Evolutionary conservation across 805 yeast species (phyloP).

Genomic region (Candida arabinofermentans): DNA sequence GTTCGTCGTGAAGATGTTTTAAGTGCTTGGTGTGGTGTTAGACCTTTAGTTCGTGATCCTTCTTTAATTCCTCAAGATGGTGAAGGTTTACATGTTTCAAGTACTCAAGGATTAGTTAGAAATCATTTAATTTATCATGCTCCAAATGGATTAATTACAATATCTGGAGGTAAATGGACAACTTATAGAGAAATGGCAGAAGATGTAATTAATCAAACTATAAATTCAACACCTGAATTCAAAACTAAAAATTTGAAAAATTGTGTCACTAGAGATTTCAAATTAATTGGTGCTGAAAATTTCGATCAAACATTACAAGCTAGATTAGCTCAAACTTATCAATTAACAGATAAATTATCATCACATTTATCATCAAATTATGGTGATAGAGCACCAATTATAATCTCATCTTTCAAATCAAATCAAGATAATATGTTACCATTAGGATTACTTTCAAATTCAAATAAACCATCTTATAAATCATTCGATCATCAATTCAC

Average conservation of each 20-base stretch:
- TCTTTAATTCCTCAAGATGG: conserved; percentile 32
- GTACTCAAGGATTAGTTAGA: conserved; percentile 88
- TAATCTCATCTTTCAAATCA: conserved; percentile 52
- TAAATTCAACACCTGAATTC: conserved; percentile 42
- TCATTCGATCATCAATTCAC: conserved; percentile 80
- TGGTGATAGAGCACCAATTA: conserved; percentile 83
- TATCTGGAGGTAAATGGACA: conserved; percentile 98
- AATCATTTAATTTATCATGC: conserved; percentile 77
- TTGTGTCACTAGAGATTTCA: conserved; percentile 50
- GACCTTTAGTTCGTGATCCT: conserved; percentile 91
- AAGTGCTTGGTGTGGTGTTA: conserved; percentile 95
- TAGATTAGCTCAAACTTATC: conserved; percentile 74
- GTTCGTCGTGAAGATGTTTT: conserved; percentile 87
- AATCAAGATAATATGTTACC: conserved; percentile 59
- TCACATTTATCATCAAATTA: conserved; percentile 80
- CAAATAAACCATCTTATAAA: conserved; percentile 29
- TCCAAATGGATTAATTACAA: conserved; percentile 70
- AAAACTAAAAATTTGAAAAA: conserved; percentile 29
- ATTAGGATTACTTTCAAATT: conserved; percentile 40
- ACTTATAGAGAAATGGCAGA: conserved; percentile 97
- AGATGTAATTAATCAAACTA: conserved; percentile 78
- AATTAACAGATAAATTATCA: conserved; percentile 70
- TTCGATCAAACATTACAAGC: conserved; percentile 73
- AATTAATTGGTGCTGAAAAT: conserved; percentile 77
- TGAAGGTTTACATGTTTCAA: conserved; percentile 27